Percentiles rank a stretch among this genome's conserved stretches.
phyloP scores from a whole-genome alignment of 371 early-diverging fungal genomes.

The Polyrhizophydium stewartii region DNA sequence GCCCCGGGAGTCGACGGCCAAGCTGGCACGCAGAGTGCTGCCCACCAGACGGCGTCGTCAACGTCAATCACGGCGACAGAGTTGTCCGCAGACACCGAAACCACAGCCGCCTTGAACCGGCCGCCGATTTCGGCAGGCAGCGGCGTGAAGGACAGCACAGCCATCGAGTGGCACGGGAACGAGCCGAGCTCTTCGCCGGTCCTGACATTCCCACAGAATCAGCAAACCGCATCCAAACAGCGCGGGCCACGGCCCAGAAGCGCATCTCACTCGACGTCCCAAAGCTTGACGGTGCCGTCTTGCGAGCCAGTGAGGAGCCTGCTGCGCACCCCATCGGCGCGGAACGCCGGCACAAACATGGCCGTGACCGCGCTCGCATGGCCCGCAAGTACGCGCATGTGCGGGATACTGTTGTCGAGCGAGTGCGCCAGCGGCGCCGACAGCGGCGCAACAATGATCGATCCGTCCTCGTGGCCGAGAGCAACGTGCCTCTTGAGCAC shows the following conservation, averaged over 20 bases:
- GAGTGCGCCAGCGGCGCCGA: not conserved
- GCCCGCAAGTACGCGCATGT: constrained; percentile 9
- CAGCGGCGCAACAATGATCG: not conserved
- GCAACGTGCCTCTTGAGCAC: not conserved
- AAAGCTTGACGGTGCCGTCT: constrained; percentile 69
- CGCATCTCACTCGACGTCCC: constrained; percentile 65
- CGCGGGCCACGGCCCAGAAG: not conserved
- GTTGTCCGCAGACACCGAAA: constrained; percentile 66
- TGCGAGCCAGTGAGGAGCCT: constrained; percentile 50
- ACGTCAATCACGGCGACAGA: constrained; percentile 67
- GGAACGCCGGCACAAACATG: constrained; percentile 18
- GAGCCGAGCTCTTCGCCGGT: constrained; percentile 57
- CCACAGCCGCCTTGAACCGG: constrained; percentile 53
- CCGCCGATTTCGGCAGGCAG: constrained; percentile 57
- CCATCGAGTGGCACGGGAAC: constrained; percentile 37
- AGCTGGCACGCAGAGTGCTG: not conserved
- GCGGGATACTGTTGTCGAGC: not conserved
- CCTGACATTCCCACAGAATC: not conserved
- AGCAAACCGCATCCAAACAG: not conserved
- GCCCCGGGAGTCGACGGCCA: no score
- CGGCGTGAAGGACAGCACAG: constrained; percentile 57
- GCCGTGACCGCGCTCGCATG: constrained; percentile 22
- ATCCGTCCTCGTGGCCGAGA: not conserved
- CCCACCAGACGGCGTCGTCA: constrained; percentile 69
- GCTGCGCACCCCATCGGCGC: constrained; percentile 4